phyloP scores from a whole-genome alignment of 2,329 filamentous ascomycete species.

The Ophiognomonia clavigignenti-juglandacearum region DNA sequence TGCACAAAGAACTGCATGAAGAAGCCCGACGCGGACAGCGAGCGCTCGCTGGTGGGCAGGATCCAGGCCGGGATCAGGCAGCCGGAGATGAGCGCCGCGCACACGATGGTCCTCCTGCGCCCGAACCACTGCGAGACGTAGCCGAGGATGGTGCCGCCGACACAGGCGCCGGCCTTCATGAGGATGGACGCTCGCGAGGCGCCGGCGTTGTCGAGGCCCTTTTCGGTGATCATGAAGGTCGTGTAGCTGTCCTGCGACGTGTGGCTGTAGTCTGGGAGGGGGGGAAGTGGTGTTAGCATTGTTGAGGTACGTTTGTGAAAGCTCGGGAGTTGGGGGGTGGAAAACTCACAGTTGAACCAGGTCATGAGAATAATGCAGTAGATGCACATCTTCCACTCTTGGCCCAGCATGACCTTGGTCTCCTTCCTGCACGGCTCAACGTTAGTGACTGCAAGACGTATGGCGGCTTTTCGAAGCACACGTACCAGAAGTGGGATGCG shows the following conservation, averaged over 20 bases:
- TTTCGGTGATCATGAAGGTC: constrained; percentile 71
- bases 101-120: constrained; percentile 63
- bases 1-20: constrained; percentile 66
- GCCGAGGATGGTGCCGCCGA: constrained; percentile 68
- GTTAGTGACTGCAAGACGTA: too few species aligned
- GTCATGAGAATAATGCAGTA: constrained; percentile 79
- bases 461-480: too few species aligned
- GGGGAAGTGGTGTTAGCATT: too few species aligned
- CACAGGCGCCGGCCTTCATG: constrained; percentile 73
- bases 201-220: constrained; percentile 58
- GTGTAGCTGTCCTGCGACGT: constrained; percentile 79
- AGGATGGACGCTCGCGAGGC: constrained; percentile 73
- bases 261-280: constrained; percentile 61
- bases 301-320: too few species aligned
- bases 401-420: constrained; percentile 59
- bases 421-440: constrained; percentile 50
- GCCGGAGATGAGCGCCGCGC: constrained; percentile 54
- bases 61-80: constrained; percentile 67
- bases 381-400: constrained; percentile 72
- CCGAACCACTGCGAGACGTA: constrained; percentile 73
- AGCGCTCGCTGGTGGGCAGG: constrained; percentile 53
- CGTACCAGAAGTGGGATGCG: constrained; percentile 51
- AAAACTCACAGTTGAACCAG: constrained; percentile 42
- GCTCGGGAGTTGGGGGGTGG: too few species aligned
- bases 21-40: constrained; percentile 61